These are phyloP conservation scores for Thinopyrum elongatum DNA, from an alignment of 176 grass and related monocot genomes.

Conservation along the genomic window DNA sequence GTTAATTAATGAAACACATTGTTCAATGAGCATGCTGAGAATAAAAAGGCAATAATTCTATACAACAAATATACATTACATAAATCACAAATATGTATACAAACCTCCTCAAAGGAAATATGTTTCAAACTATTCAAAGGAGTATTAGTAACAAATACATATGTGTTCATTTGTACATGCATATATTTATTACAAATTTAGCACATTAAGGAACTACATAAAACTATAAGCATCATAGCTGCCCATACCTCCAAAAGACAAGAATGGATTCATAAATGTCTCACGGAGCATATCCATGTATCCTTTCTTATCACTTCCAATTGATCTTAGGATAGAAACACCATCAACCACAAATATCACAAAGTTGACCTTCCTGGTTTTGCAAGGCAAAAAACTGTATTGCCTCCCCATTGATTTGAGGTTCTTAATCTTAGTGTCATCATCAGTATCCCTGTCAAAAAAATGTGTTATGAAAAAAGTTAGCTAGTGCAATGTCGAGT, in stretches of 20 bases:
- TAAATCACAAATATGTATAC: not conserved
- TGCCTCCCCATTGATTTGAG: constrained; percentile 44
- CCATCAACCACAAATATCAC: constrained; percentile 80
- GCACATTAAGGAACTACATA: constrained; percentile 1
- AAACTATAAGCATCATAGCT: constrained; percentile 5
- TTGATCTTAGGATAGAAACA: constrained; percentile 47
- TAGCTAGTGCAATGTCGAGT: not conserved
- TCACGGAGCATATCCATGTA: constrained; percentile 51
- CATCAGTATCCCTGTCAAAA: constrained; percentile 46
- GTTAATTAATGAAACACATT: not conserved
- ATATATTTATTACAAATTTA: not conserved
- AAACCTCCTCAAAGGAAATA: not conserved
- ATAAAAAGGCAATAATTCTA: not conserved
- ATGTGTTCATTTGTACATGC: not conserved
- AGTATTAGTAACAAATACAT: not conserved
- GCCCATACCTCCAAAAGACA: constrained; percentile 62
- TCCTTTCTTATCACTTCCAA: constrained; percentile 23
- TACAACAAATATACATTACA: constrained; percentile 12
- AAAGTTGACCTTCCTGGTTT: constrained; percentile 76
- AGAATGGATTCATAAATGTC: constrained; percentile 70
- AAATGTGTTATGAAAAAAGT: not conserved
- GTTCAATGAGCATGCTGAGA: not conserved
- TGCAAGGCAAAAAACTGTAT: constrained; percentile 37
- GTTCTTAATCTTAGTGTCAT: constrained; percentile 26
- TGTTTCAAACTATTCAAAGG: not conserved